These are phyloP conservation scores for Cordyceps tenuipes DNA, from an alignment of 2,329 filamentous ascomycete species.

Conservation along the genomic window DNA sequence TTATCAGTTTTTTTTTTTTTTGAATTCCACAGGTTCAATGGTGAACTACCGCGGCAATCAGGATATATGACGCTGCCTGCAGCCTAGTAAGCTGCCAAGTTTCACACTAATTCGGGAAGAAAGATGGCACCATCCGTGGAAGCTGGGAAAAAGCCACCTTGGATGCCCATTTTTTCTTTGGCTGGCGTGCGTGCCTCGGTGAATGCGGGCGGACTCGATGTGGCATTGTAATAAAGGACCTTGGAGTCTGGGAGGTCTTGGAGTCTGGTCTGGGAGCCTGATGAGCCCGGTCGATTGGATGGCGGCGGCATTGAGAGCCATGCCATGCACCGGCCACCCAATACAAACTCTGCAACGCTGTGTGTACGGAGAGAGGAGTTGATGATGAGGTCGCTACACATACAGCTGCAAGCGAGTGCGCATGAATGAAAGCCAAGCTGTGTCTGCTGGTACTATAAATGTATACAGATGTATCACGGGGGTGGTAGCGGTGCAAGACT, in stretches of 20 bases:
- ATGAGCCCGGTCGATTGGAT: neutral
- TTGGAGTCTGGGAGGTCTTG: neutral
- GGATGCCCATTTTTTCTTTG: neutral
- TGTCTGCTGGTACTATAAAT: neutral
- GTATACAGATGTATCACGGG: neutral
- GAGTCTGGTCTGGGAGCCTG: neutral
- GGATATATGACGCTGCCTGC: conserved; percentile 1
- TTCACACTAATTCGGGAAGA: neutral
- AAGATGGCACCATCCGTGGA: neutral
- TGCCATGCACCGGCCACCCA: neutral
- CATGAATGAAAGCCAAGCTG: neutral
- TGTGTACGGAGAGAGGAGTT: neutral
- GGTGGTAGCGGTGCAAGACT: neutral
- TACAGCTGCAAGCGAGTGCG: neutral
- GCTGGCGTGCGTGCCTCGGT: neutral
- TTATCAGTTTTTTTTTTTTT: neutral
- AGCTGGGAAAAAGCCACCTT: neutral
- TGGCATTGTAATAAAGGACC: neutral
- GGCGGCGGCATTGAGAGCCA: neutral
- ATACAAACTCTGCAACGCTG: neutral
- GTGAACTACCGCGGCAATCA: neutral
- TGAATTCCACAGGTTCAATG: neutral
- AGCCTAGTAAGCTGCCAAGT: neutral
- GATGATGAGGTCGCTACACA: neutral
- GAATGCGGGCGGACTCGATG: neutral